Evolutionary conservation across 2,329 filamentous ascomycete genomes (phyloP).

Genomic region (Paecilomyces formosus): DNA sequence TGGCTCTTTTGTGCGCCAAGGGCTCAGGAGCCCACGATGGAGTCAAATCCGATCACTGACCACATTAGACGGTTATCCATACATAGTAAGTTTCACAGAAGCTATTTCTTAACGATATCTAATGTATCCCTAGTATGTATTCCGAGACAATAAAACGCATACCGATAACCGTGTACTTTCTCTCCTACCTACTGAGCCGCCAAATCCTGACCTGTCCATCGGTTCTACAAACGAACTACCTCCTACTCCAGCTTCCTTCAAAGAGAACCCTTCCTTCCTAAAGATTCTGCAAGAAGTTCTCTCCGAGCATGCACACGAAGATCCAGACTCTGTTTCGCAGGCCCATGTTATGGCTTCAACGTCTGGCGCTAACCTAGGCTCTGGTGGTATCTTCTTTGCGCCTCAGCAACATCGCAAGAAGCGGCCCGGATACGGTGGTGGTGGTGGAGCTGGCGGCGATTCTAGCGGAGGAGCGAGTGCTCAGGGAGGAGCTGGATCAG

Average conservation of each 20-base stretch:
- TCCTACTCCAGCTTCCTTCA: constrained; percentile 49
- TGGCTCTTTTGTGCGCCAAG: constrained; percentile 13
- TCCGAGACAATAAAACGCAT: constrained; percentile 34
- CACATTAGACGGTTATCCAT: constrained; percentile 29
- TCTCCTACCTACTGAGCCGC: constrained; percentile 49
- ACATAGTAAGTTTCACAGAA: constrained; percentile 27
- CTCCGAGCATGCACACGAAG: constrained; percentile 45
- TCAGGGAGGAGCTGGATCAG: constrained; percentile 52
- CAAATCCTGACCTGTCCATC: constrained; percentile 46
- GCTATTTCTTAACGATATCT: constrained; percentile 6
- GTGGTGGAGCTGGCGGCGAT: constrained; percentile 35
- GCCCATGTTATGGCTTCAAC: constrained; percentile 54
- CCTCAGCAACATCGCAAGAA: constrained; percentile 19
- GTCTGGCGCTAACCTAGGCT: constrained; percentile 47
- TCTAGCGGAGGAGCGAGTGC: constrained; percentile 50
- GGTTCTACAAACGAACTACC: constrained; percentile 49
- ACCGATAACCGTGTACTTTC: constrained; percentile 43
- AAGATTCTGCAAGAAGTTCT: constrained; percentile 50
- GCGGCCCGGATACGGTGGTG: constrained; percentile 21
- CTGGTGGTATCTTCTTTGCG: constrained; percentile 43
- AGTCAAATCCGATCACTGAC: constrained; percentile 23
- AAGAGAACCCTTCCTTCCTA: constrained; percentile 50
- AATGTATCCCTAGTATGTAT: constrained; percentile 39
- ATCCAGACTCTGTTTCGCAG: constrained; percentile 51
- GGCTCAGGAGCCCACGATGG: constrained; percentile 12